Percentiles rank a stretch among this genome's conserved stretches.
phyloP scores from a whole-genome alignment of 2,329 filamentous ascomycete genomes.

The Aspergillus fumigatus region DNA sequence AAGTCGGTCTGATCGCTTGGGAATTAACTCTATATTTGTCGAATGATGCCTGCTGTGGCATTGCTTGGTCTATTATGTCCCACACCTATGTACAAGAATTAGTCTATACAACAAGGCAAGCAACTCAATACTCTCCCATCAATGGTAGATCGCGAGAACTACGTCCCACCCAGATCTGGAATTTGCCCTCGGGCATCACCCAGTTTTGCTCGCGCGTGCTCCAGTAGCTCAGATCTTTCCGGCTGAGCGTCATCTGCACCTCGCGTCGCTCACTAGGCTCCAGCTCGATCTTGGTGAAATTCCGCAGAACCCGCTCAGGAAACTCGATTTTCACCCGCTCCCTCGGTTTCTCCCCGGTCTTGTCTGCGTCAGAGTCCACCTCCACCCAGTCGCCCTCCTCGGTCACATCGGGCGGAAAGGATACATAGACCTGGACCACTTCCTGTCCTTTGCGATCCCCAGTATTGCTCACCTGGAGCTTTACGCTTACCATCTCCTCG shows the following conservation, averaged over 20 bases:
- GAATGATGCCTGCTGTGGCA: neutral
- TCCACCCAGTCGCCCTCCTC: conserved; percentile 18
- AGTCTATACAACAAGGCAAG: neutral
- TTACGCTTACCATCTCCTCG: conserved; percentile 45
- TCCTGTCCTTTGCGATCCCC: conserved; percentile 46
- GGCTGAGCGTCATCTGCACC: conserved; percentile 57
- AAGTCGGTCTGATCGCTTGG: neutral
- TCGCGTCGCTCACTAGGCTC: conserved; percentile 49
- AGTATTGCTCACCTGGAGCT: conserved; percentile 46
- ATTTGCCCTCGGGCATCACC: conserved; percentile 50
- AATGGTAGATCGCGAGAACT: conserved; percentile 34
- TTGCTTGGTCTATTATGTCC: neutral
- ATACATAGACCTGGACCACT: conserved; percentile 61
- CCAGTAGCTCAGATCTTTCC: conserved; percentile 71
- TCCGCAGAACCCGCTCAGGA: conserved; percentile 58
- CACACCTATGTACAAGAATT: neutral
- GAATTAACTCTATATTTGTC: neutral
- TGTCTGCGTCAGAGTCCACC: conserved; percentile 3
- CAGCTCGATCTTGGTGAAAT: conserved; percentile 66
- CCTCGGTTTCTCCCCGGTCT: conserved; percentile 8
- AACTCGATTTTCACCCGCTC: conserved; percentile 54
- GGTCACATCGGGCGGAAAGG: conserved; percentile 48
- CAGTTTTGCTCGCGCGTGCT: conserved; percentile 65
- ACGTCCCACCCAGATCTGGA: conserved; percentile 33
- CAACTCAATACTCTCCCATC: conserved; percentile 22